Evolutionary conservation across 148 eudicot species (phyloP).

Genomic region (Rhododendron ferrugineum): DNA sequence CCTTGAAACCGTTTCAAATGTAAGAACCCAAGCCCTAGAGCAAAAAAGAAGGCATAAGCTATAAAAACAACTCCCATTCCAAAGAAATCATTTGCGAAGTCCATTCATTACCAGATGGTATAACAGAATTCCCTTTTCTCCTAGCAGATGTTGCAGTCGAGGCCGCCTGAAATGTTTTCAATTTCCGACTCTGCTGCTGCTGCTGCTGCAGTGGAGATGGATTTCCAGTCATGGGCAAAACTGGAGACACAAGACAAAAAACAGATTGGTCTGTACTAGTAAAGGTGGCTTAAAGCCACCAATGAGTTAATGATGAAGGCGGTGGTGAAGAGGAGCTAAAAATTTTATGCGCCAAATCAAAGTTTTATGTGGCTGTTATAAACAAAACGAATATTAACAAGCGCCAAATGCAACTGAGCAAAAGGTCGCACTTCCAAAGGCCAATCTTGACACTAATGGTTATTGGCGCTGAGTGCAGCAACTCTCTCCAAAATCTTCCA

Average conservation of each 20-base stretch:
- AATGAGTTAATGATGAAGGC: background rate
- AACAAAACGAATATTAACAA: background rate
- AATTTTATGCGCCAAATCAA: background rate
- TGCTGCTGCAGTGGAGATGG: slow-evolving; percentile 26
- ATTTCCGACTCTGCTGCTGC: background rate
- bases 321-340: background rate
- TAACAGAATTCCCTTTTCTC: slow-evolving; percentile 13
- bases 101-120: too few species aligned
- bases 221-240: slow-evolving; percentile 34
- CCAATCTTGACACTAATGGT: too few species aligned
- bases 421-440: too few species aligned
- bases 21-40: too few species aligned
- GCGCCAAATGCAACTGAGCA: too few species aligned
- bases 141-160: slow-evolving; percentile 90
- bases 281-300: background rate
- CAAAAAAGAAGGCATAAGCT: too few species aligned
- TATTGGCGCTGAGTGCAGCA: too few species aligned
- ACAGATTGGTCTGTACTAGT: background rate
- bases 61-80: too few species aligned
- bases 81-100: too few species aligned
- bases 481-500: too few species aligned
- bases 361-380: background rate
- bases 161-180: slow-evolving; percentile 36
- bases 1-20: too few species aligned
- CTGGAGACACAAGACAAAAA: slow-evolving; percentile 1